These are phyloP conservation scores for Candida pseudoviswanathii DNA, from an alignment of 1,139 yeast species.

Conservation along the genomic window DNA sequence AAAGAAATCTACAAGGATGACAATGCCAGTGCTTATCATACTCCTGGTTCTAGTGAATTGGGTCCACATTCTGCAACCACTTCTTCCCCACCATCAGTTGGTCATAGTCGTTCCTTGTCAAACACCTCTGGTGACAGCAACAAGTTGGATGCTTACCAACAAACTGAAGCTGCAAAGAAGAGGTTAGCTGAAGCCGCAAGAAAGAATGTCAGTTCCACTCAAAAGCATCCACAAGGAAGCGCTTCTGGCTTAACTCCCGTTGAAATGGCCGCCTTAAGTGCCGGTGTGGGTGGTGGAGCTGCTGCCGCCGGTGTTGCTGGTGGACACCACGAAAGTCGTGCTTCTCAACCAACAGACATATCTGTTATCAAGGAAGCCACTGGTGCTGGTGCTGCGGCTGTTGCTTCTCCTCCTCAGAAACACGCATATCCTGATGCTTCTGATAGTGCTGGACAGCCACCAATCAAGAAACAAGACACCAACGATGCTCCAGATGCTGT, in stretches of 20 bases:
- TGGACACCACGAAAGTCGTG: background rate
- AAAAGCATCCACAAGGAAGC: background rate
- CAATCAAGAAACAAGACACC: constrained; percentile 5
- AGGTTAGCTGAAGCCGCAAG: constrained; percentile 16
- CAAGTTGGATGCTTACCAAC: constrained; percentile 8
- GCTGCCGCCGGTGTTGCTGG: constrained; percentile 11
- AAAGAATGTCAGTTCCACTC: constrained; percentile 11
- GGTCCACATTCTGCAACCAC: background rate
- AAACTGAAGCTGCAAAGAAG: constrained; percentile 14
- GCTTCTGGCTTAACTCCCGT: constrained; percentile 8
- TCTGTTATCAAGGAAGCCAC: background rate
- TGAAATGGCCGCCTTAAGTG: constrained; percentile 14
- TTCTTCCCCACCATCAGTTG: background rate
- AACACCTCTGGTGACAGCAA: too few relatives aligned
- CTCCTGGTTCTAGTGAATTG: too few relatives aligned
- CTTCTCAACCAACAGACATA: constrained; percentile 1
- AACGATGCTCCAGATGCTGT: constrained; percentile 2
- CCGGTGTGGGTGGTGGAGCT: constrained; percentile 15
- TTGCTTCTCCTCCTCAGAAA: background rate
- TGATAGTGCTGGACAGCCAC: constrained; percentile 1
- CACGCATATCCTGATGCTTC: background rate
- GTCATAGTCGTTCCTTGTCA: background rate
- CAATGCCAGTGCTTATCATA: too few relatives aligned
- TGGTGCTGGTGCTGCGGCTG: background rate
- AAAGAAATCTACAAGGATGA: constrained; percentile 32